These are phyloP conservation scores for Colletotrichum gigasporum DNA, from an alignment of 2,329 filamentous ascomycete genomes.

Conservation along the genomic window DNA sequence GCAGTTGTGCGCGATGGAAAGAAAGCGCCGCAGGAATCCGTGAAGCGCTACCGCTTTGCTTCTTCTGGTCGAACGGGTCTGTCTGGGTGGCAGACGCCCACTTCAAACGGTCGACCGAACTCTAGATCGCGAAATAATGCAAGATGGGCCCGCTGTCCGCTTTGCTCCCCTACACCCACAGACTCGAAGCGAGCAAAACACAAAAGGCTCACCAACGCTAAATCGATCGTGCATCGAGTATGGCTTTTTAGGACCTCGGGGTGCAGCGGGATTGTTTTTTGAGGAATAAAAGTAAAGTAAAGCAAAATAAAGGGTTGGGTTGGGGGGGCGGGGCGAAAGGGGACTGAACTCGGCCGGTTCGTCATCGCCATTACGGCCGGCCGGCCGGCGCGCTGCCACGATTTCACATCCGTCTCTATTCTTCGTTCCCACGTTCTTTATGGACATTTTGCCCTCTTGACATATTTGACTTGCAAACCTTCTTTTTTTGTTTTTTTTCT, in stretches of 20 bases:
- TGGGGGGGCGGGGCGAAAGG: not conserved
- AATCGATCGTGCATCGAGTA: not conserved
- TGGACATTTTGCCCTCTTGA: not conserved
- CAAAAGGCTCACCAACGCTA: not conserved
- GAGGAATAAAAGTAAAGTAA: too few species aligned
- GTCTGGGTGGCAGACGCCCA: not conserved
- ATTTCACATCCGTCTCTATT: not conserved
- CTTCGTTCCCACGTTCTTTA: not conserved
- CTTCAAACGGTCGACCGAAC: slow-evolving; percentile 25
- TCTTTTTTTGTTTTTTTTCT: not conserved
- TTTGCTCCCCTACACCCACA: not conserved
- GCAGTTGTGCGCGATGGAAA: not conserved
- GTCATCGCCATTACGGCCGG: not conserved
- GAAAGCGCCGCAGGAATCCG: too few species aligned
- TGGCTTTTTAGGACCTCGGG: not conserved
- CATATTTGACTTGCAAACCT: not conserved
- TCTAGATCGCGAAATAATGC: slow-evolving; percentile 15
- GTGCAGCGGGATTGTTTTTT: not conserved
- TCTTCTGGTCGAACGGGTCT: not conserved
- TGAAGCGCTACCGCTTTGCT: too few species aligned
- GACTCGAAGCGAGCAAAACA: not conserved
- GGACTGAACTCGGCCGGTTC: not conserved
- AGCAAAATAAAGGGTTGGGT: too few species aligned
- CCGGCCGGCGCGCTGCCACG: not conserved
- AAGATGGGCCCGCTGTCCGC: slow-evolving; percentile 3